Evolutionary conservation across 2,329 filamentous ascomycete genomes (phyloP), one percentile per base, ranked within the genome.

Genomic region (Fusarium aywerte): DNA sequence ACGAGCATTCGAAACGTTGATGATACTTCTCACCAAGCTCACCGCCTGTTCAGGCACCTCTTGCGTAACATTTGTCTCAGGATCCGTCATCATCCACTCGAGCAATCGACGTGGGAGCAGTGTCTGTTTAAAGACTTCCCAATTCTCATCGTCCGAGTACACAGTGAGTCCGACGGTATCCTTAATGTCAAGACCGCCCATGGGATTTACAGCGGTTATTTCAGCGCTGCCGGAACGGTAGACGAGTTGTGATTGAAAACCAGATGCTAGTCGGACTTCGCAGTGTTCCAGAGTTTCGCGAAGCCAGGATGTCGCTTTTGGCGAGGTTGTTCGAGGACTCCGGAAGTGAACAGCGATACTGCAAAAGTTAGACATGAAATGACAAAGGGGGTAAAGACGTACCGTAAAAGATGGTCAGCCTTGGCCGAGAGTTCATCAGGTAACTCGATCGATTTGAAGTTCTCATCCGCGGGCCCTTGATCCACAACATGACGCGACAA

Each of bases 71-170:
- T 53, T 48, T 9, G 67, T 55, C 10, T 58, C 58, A 6, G 69
- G 69, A 8, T 71, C 52, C 2, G 65, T 66, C 70, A 72, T 72
- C 16, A 72, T 57, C 70, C 70, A 72, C 40, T 71, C 69, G 25
- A 72, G 18, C n/a, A 72, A 47, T 11, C 65, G 58, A 32, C 63
- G 68, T 8, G 70, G 70, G 5, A 72, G 58, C 20, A 51, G 40
- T 13, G 62, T 62, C 21, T 65, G 57, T 48, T 59, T 66, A 13
- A 62, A 40, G 10, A 73, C 53, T n/a, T 72, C 65, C 51, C 63
- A 67, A 27, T 63, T 60, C 48, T 69, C 67, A 4, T 68, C 57
- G 20, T 69, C 67, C 4, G 68, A 58, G 51, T 71, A 69, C 11
- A 72, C 50, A 10, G 57, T 58, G 8, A 72, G 49, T 2, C 45